Percentiles rank a stretch among this genome's conserved stretches.
These are phyloP conservation scores for Claviceps fusiformis DNA, from an alignment of 2,329 filamentous ascomycete species.

Conservation along the genomic window DNA sequence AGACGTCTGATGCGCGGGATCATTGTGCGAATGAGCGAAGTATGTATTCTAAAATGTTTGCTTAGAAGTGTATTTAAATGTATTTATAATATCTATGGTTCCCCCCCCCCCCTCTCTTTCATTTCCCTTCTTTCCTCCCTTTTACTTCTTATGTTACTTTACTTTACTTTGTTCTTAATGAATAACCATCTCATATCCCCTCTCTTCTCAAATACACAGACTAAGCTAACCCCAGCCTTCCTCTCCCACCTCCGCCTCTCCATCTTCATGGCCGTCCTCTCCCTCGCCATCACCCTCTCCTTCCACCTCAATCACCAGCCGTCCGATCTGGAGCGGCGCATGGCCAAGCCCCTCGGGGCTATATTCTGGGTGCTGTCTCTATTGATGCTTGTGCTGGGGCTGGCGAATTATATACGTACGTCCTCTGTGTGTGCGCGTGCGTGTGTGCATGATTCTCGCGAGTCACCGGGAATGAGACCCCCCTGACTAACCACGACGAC, in stretches of 20 bases:
- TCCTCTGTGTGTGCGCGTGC: not conserved
- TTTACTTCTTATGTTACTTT: not conserved
- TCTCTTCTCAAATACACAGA: not conserved
- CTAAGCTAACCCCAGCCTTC: conserved; percentile 43
- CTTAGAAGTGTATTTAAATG: no score
- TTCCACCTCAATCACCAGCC: conserved; percentile 78
- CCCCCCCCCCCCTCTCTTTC: not conserved
- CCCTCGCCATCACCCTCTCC: conserved; percentile 79
- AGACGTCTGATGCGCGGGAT: conserved; percentile 60
- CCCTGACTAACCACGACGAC: no score
- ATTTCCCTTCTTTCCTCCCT: not conserved
- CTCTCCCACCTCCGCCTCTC: conserved; percentile 82
- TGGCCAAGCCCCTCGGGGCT: conserved; percentile 72
- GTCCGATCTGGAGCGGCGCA: conserved; percentile 53
- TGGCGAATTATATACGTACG: conserved; percentile 71
- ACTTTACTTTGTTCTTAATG: not conserved
- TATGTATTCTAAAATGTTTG: conserved; percentile 19
- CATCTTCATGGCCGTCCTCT: conserved; percentile 82
- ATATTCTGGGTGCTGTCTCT: conserved; percentile 78
- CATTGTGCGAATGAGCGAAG: conserved; percentile 70
- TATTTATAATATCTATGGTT: no score
- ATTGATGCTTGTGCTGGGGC: conserved; percentile 60
- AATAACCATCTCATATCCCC: no score
- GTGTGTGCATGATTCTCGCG: no score
- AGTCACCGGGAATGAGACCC: no score